phyloP scores from a whole-genome alignment of 2,329 filamentous ascomycete genomes.

The Fusarium marasasianum region DNA sequence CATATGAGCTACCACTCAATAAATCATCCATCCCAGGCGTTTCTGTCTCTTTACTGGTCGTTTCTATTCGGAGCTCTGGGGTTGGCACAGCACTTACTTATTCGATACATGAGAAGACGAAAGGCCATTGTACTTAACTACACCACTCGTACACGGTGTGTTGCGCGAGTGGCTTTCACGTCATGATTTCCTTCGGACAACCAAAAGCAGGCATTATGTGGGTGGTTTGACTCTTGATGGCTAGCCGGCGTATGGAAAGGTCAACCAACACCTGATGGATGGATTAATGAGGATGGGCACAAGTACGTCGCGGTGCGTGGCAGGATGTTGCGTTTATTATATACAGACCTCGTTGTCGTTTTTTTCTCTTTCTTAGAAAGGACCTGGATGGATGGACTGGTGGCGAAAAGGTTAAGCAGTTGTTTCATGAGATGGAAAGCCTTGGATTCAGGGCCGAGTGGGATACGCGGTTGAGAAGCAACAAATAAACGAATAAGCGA shows the following conservation, averaged over 20 bases:
- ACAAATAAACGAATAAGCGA: background rate
- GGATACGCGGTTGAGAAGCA: background rate
- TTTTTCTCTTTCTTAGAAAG: slow-evolving; percentile 10
- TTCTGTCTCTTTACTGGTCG: slow-evolving; percentile 20
- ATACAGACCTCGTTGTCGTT: slow-evolving; percentile 12
- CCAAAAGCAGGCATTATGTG: slow-evolving; percentile 28
- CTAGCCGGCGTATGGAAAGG: slow-evolving; percentile 29
- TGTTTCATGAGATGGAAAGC: slow-evolving; percentile 8
- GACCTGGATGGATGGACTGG: background rate
- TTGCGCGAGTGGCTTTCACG: background rate
- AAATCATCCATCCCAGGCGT: slow-evolving; percentile 23
- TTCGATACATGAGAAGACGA: slow-evolving; percentile 7
- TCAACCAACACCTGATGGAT: slow-evolving; percentile 12
- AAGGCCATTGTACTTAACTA: background rate
- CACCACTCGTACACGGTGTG: background rate
- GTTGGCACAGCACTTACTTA: slow-evolving; percentile 4
- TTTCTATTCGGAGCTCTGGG: slow-evolving; percentile 6
- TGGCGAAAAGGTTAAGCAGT: background rate
- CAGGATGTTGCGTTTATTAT: slow-evolving; percentile 8
- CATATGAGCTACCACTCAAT: slow-evolving; percentile 10
- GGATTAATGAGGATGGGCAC: slow-evolving; percentile 2
- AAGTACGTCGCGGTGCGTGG: background rate
- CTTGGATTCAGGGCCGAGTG: slow-evolving; percentile 25
- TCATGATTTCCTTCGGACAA: slow-evolving; percentile 30
- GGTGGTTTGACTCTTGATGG: slow-evolving; percentile 22